These are phyloP conservation scores for Lipomyces chichibuensis DNA, from an alignment of 805 yeast genomes.

Conservation along the genomic window DNA sequence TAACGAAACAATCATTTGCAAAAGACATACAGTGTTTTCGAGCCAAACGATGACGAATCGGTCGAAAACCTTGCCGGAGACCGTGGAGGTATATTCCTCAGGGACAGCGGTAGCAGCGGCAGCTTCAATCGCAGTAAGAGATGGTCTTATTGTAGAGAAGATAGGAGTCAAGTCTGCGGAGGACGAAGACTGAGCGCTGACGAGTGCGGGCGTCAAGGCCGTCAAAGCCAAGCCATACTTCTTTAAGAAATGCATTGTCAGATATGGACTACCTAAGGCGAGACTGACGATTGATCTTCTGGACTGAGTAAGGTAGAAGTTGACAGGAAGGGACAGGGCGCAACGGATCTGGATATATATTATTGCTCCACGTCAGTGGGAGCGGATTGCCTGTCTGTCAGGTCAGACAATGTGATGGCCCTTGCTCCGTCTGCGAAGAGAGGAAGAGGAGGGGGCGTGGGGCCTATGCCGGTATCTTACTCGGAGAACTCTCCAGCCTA, in stretches of 20 bases:
- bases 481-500: neutral
- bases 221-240: slow-evolving; percentile 9
- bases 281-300: neutral
- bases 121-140: slow-evolving; percentile 42
- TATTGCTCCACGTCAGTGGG: neutral
- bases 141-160: slow-evolving; percentile 44
- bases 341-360: neutral
- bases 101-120: slow-evolving; percentile 43
- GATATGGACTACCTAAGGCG: neutral
- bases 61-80: slow-evolving; percentile 49
- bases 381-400: neutral
- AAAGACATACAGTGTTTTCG: slow-evolving; percentile 50
- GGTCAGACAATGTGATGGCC: neutral
- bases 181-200: slow-evolving; percentile 33
- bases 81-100: slow-evolving; percentile 44
- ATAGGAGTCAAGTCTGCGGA: slow-evolving; percentile 39
- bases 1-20: neutral
- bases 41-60: slow-evolving; percentile 53
- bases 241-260: slow-evolving; percentile 6
- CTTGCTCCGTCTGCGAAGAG: neutral
- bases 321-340: neutral
- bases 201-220: slow-evolving; percentile 12
- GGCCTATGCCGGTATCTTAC: neutral
- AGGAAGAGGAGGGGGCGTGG: neutral
- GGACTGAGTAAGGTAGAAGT: neutral